Percentiles rank a stretch among this genome's conserved stretches.
Conservation (phyloP, 495 filamentous ascomycete genomes). For the Xanthoparmelia taractica region DNA sequence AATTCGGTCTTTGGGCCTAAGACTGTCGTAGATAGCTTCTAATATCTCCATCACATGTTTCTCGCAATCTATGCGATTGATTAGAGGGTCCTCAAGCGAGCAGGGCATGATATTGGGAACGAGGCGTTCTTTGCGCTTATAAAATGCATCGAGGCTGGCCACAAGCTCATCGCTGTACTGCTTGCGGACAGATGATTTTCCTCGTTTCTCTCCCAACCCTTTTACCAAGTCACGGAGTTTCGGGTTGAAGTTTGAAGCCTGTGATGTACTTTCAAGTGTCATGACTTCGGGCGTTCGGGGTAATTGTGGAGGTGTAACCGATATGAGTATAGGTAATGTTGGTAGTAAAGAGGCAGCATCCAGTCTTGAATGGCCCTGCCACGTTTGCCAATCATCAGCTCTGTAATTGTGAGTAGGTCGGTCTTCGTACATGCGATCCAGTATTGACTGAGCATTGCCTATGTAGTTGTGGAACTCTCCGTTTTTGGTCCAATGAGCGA, state of each 20-base stretch:
- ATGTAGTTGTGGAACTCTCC: not conserved
- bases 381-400: not conserved
- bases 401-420: not conserved
- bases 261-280: not conserved
- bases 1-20: not conserved
- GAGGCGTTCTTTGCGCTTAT: not conserved
- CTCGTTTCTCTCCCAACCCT: not conserved
- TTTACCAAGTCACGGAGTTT: not conserved
- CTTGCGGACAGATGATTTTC: not conserved
- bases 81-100: not conserved
- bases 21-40: not conserved
- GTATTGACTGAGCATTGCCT: not conserved
- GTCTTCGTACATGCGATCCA: not conserved
- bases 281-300: not conserved
- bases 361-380: not conserved
- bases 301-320: not conserved
- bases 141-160: not conserved
- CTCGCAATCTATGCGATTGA: not conserved
- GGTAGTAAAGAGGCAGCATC: not conserved
- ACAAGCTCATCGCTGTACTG: not conserved
- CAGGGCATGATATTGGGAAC: not conserved
- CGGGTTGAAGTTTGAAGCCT: not conserved
- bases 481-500: not conserved
- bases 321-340: not conserved
- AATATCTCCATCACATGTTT: fast-evolving